These are phyloP conservation scores for Neopestalotiopsis rosae DNA, from an alignment of 2,329 filamentous ascomycete species.

Conservation along the genomic window DNA sequence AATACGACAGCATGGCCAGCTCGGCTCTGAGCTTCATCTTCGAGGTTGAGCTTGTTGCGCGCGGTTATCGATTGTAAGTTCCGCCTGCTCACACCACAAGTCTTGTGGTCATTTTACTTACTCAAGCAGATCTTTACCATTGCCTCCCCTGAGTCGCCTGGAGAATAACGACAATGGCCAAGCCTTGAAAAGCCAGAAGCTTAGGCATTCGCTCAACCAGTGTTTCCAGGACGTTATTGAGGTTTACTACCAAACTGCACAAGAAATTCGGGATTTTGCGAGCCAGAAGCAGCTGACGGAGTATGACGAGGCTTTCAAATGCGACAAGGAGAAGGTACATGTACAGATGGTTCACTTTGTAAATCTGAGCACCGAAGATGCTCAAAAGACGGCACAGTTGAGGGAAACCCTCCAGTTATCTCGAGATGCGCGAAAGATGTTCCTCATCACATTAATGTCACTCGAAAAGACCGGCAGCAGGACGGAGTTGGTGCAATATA, in stretches of 20 bases:
- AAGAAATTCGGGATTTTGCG: conserved; percentile 72
- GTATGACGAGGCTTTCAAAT: conserved; percentile 12
- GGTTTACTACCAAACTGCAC: conserved; percentile 73
- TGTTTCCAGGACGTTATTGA: conserved; percentile 74
- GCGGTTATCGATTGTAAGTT: conserved; percentile 39
- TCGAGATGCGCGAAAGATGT: conserved; percentile 80
- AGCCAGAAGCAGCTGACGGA: conserved; percentile 85
- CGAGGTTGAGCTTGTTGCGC: conserved; percentile 39
- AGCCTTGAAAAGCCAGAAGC: conserved; percentile 76
- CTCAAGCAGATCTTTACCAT: conserved; percentile 73
- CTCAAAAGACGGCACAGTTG: conserved; percentile 57
- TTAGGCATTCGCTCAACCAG: conserved; percentile 77
- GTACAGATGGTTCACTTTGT: conserved; percentile 5
- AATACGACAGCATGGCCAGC: conserved; percentile 38
- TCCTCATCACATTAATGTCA: conserved; percentile 87
- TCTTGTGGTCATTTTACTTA: conserved; percentile 21
- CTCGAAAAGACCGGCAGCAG: conserved; percentile 82
- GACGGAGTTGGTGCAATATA: conserved; percentile 80
- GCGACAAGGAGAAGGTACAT: conserved; percentile 2
- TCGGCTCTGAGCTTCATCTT: conserved; percentile 40
- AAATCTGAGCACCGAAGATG: conserved; percentile 55
- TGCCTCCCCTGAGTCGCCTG: conserved; percentile 90
- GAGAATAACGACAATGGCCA: conserved; percentile 84
- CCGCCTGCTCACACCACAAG: background rate
- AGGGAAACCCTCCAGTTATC: conserved; percentile 44